These are phyloP conservation scores for Coemansia sp. DNA, from an alignment of 192 early-diverging fungal genomes.

Conservation along the genomic window DNA sequence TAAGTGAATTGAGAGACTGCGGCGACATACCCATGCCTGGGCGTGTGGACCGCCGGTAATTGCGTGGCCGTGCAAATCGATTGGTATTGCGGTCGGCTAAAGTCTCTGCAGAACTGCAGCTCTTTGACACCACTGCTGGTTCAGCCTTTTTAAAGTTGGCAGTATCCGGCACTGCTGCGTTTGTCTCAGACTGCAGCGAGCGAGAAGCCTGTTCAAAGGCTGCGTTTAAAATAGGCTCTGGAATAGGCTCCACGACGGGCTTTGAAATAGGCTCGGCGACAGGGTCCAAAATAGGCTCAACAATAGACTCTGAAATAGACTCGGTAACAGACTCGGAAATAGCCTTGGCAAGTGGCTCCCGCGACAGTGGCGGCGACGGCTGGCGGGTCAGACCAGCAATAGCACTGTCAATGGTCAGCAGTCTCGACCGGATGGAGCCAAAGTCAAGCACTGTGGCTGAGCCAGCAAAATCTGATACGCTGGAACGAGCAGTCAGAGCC, in stretches of 20 bases:
- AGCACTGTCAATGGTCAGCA: conserved; percentile 16
- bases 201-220: too few species aligned
- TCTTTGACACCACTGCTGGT: neutral
- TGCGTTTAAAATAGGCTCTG: too few species aligned
- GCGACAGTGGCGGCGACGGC: conserved; percentile 4
- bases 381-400: conserved; percentile 10
- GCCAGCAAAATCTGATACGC: conserved; percentile 36
- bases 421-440: conserved; percentile 8
- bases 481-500: conserved; percentile 36
- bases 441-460: neutral
- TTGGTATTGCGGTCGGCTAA: neutral
- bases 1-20: conserved; percentile 1
- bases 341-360: neutral
- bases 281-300: too few species aligned
- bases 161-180: neutral
- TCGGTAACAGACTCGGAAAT: neutral
- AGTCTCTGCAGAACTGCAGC: neutral
- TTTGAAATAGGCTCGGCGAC: too few species aligned
- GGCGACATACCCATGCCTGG: conserved; percentile 7
- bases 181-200: neutral
- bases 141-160: neutral
- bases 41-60: conserved; percentile 15
- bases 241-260: too few species aligned
- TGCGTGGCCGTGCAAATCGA: conserved; percentile 10
- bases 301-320: neutral